Evolutionary conservation across 192 early-diverging fungal genomes (phyloP), one percentile per base, ranked within the genome.

Genomic region (Physocladia obscura): DNA sequence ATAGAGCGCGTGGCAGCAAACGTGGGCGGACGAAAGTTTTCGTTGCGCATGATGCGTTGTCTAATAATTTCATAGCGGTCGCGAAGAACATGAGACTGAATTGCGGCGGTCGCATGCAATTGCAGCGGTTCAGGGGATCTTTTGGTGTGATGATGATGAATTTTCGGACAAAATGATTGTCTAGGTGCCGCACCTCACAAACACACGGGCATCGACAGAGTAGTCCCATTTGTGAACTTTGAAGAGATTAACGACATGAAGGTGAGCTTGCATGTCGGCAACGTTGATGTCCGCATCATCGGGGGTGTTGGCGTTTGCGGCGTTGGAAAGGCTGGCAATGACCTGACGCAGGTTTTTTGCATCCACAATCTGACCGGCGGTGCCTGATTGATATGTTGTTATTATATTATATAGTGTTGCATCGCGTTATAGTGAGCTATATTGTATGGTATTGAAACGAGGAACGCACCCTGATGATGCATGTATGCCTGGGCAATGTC

Each of bases 41-140:
- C 90, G 69, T 94, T 92, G 21, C 93, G 79, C 76, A 95, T 64
- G 1, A 94, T 76, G 2, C 94, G 76, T 67, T 97, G 93, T 49
- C 83, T 82, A 1, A 97, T 56, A 21, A 94, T 55, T 37, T 96
- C 87, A 74, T 86, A 92, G 47, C 95, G 84, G 49, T 92, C 92
- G 37, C 89, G 74, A 61, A 87, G 91, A 70, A 92, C 75, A 0
- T 84, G 80, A 2, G 85, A 78, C 62, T 92, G 91, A 36, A 86
- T 77, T 4, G 78, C 77, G 1, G 91, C 85, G 11, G 79, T 59
- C 0, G 88, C 87, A 8, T 94, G 76, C 29, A 93, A 62, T 0
- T 74, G 70, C 3, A 50, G 51, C 8, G 49, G 21, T 24, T 76
- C 65, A 1, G 34, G 2, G 19, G 37, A 47, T 35, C 75, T 77